Evolutionary conservation across 2,329 filamentous ascomycete genomes (phyloP).

Genomic region (Epichloe glyceriae): DNA sequence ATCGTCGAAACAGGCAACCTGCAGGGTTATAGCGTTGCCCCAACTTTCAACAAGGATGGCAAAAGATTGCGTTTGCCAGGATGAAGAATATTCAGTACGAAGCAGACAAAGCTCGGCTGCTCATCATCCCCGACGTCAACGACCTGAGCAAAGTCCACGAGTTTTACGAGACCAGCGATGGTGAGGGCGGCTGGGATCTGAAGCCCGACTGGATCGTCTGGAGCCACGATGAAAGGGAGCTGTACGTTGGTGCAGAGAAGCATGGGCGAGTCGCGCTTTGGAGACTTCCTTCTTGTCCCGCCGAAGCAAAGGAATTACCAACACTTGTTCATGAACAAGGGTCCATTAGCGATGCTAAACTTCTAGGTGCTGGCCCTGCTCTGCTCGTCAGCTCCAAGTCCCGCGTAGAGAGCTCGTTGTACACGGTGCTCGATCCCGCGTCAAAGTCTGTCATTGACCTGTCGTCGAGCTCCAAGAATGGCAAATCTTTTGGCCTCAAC

Average conservation of each 20-base stretch:
- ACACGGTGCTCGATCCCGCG: slow-evolving; percentile 42
- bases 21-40: slow-evolving; percentile 50
- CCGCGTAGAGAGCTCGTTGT: slow-evolving; percentile 59
- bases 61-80: slow-evolving; percentile 61
- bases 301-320: slow-evolving; percentile 35
- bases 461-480: slow-evolving; percentile 53
- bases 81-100: slow-evolving; percentile 73
- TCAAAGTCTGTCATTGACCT: slow-evolving; percentile 28
- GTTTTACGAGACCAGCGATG: slow-evolving; percentile 48
- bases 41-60: slow-evolving; percentile 64
- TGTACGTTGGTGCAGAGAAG: slow-evolving; percentile 66
- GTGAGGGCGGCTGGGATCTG: slow-evolving; percentile 49
- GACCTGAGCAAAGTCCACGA: slow-evolving; percentile 46
- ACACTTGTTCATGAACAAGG: slow-evolving; percentile 38
- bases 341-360: slow-evolving; percentile 38
- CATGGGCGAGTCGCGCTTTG: slow-evolving; percentile 50
- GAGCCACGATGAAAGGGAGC: slow-evolving; percentile 43
- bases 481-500: slow-evolving; percentile 53
- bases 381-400: slow-evolving; percentile 57
- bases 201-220: slow-evolving; percentile 44
- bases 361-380: slow-evolving; percentile 32
- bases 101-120: slow-evolving; percentile 53
- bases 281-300: slow-evolving; percentile 43
- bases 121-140: slow-evolving; percentile 49
- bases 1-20: slow-evolving; percentile 41